These are phyloP conservation scores for Pseudohyphozyma bogoriensis DNA, from an alignment of 768 basidiomycete genomes.

Conservation along the genomic window DNA sequence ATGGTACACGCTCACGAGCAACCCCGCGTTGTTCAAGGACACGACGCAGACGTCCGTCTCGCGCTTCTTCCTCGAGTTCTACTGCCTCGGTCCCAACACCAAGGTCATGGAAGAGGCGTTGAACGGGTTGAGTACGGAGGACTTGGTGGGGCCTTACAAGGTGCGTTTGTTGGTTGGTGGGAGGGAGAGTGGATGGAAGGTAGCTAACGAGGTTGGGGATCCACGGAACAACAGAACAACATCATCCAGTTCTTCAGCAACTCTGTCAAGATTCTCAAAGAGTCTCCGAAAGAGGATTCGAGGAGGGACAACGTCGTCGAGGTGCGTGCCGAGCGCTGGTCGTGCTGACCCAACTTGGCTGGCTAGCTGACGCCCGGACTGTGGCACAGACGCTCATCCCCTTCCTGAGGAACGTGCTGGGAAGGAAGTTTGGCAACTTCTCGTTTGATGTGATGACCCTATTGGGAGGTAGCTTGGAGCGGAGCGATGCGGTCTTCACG, in stretches of 20 bases:
- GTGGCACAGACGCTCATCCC: constrained; percentile 19
- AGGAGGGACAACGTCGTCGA: constrained; percentile 23
- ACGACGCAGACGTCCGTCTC: background rate
- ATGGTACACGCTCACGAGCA: constrained; percentile 7
- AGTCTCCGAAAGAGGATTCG: constrained; percentile 6
- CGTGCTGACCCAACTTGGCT: background rate
- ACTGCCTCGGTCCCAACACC: constrained; percentile 8
- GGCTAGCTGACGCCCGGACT: background rate
- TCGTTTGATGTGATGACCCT: constrained; percentile 16
- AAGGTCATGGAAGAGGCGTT: background rate
- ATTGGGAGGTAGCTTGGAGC: constrained; percentile 20
- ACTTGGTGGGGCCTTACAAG: constrained; percentile 7
- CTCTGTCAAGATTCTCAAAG: constrained; percentile 20
- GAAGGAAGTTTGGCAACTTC: constrained; percentile 12
- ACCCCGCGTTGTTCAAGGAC: constrained; percentile 4
- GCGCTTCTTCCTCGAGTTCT: constrained; percentile 21
- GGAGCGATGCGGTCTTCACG: constrained; percentile 21
- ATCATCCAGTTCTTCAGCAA: constrained; percentile 20
- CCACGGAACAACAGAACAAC: constrained; percentile 20
- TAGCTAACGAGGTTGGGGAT: background rate
- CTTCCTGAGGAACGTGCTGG: constrained; percentile 14
- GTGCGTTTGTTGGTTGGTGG: constrained; percentile 1
- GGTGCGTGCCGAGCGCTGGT: background rate
- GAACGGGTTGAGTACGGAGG: background rate
- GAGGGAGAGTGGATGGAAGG: background rate